A percentile compares a stretch with the other conserved stretches of the same genome.
These are phyloP conservation scores for Corylus americana DNA, from an alignment of 306 rosid genomes.

Conservation along the genomic window DNA sequence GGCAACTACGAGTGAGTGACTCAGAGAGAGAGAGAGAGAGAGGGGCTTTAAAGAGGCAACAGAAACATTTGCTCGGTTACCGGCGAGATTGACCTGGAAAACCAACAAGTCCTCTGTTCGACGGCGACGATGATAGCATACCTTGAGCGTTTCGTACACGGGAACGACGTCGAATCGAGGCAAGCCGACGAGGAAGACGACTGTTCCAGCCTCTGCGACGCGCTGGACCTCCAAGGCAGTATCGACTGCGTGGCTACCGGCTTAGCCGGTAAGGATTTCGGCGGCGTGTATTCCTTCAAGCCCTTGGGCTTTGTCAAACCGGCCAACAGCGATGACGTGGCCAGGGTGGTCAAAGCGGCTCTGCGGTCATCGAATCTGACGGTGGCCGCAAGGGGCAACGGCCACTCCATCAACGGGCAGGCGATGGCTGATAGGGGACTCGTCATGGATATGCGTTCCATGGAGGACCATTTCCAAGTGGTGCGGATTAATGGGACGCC, in stretches of 20 bases:
- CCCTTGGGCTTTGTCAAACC: constrained; percentile 66
- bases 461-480: constrained; percentile 44
- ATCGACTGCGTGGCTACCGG: constrained; percentile 37
- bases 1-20: not conserved
- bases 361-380: constrained; percentile 51
- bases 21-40: not conserved
- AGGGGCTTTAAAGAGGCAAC: not conserved
- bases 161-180: constrained; percentile 63
- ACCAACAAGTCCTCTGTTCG: not conserved
- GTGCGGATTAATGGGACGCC: constrained; percentile 21
- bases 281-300: constrained; percentile 55
- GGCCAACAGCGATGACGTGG: constrained; percentile 46
- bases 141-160: constrained; percentile 64
- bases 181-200: constrained; percentile 42
- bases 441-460: constrained; percentile 81
- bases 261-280: constrained; percentile 68
- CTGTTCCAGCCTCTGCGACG: constrained; percentile 25
- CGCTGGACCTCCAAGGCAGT: constrained; percentile 43
- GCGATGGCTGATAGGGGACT: constrained; percentile 85
- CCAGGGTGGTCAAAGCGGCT: constrained; percentile 43
- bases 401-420: constrained; percentile 98
- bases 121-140: constrained; percentile 71
- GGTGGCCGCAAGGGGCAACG: constrained; percentile 93
- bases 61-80: not conserved
- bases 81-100: constrained; percentile 21